Evolutionary conservation across 1,284 basidiomycete species (phyloP).

Genomic region (Meira miltonrushii): DNA sequence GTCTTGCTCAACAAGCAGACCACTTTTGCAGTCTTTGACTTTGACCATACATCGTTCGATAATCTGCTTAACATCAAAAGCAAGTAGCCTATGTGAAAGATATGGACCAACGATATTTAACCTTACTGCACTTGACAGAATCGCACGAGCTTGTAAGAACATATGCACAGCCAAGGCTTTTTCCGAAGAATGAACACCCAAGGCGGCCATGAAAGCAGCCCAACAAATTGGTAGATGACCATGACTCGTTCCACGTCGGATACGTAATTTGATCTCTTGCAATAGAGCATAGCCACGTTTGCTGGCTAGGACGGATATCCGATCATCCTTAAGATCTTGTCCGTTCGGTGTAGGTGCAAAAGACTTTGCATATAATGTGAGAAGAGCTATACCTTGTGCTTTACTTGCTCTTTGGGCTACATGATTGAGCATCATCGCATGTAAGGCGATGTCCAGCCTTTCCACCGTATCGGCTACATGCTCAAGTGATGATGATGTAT

Average conservation of each 20-base stretch:
- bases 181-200: conserved; percentile 67
- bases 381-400: conserved; percentile 84
- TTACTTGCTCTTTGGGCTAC: conserved; percentile 79
- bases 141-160: conserved; percentile 81
- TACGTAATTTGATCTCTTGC: conserved; percentile 18
- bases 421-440: conserved; percentile 81
- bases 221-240: conserved; percentile 88
- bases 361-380: conserved; percentile 79
- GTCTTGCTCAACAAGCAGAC: neutral
- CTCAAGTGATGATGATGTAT: neutral
- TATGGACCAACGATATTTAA: conserved; percentile 91
- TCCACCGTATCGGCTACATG: conserved; percentile 10
- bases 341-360: conserved; percentile 54
- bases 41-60: conserved; percentile 9
- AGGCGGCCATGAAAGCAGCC: conserved; percentile 72
- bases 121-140: conserved; percentile 84
- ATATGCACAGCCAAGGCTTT: conserved; percentile 75
- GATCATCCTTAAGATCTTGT: conserved; percentile 11
- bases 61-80: conserved; percentile 60
- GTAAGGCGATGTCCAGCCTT: conserved; percentile 69
- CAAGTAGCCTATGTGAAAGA: conserved; percentile 76
- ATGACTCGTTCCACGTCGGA: conserved; percentile 47
- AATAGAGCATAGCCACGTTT: neutral
- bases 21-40: neutral
- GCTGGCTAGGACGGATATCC: neutral